Evolutionary conservation across 129 eudicot species (phyloP).

Genomic region (Helichrysum umbraculigerum): DNA sequence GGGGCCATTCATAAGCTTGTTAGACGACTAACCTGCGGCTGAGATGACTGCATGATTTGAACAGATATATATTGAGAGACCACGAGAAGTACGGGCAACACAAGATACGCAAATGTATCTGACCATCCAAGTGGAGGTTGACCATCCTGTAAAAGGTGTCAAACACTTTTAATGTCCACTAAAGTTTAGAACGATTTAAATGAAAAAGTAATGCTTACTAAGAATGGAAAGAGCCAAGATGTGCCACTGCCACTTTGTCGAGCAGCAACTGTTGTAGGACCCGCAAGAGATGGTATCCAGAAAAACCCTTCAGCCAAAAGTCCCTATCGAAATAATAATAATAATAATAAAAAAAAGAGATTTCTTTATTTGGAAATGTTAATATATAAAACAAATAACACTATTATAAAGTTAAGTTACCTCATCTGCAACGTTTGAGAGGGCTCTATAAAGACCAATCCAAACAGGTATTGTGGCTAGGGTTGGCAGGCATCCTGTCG

Average conservation of each 20-base stretch:
- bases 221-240: conserved; percentile 93
- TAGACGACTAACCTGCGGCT: conserved; percentile 62
- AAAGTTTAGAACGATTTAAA: neutral
- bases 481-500: conserved; percentile 88
- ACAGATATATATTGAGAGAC: conserved; percentile 76
- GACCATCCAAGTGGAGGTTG: conserved; percentile 98
- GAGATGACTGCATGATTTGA: conserved; percentile 91
- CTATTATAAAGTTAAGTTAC: conserved; percentile 32
- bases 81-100: conserved; percentile 77
- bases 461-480: conserved; percentile 97
- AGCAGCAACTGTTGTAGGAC: conserved; percentile 93
- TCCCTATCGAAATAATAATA: conserved; percentile 46
- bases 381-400: conserved; percentile 5
- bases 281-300: conserved; percentile 98
- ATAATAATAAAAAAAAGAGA: neutral
- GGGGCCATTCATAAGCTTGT: neutral
- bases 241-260: conserved; percentile 90
- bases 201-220: conserved; percentile 47
- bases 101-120: conserved; percentile 93
- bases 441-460: conserved; percentile 98
- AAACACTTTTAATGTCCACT: conserved; percentile 5
- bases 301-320: conserved; percentile 92
- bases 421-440: conserved; percentile 97
- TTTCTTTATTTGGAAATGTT: neutral
- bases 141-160: conserved; percentile 59